Conservation (phyloP, 148 eudicot genomes). For the Mesembryanthemum crystallinum region DNA sequence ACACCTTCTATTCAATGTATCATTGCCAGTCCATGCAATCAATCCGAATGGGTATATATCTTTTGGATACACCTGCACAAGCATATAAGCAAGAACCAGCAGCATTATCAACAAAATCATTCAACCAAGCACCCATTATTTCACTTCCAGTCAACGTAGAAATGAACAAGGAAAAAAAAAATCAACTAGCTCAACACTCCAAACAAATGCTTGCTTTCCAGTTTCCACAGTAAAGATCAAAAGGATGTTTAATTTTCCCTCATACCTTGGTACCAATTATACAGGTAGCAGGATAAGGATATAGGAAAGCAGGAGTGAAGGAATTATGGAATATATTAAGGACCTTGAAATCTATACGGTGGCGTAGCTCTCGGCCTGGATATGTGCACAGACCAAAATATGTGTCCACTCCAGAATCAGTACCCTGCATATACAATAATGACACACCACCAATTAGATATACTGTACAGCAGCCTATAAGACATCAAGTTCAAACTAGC, state of each 20-base stretch:
- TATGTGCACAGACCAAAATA: slow-evolving; percentile 94
- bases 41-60: slow-evolving; percentile 85
- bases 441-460: background rate
- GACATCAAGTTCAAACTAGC: background rate
- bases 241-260: background rate
- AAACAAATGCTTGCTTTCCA: background rate
- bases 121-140: background rate
- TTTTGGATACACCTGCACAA: slow-evolving; percentile 76
- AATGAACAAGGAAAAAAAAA: background rate
- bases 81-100: slow-evolving; percentile 4
- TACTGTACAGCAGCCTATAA: background rate
- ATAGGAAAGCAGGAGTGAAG: background rate
- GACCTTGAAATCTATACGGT: slow-evolving; percentile 96
- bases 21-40: slow-evolving; percentile 96
- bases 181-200: background rate
- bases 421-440: slow-evolving; percentile 47
- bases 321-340: background rate
- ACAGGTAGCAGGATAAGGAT: background rate
- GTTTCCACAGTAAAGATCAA: background rate
- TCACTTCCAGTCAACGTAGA: background rate
- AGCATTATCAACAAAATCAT: background rate
- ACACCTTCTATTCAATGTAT: slow-evolving; percentile 85
- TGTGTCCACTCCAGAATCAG: slow-evolving; percentile 88
- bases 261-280: background rate
- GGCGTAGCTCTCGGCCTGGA: slow-evolving; percentile 88